phyloP scores from a whole-genome alignment of 306 rosid genomes.

The Glycyrrhiza uralensis region DNA sequence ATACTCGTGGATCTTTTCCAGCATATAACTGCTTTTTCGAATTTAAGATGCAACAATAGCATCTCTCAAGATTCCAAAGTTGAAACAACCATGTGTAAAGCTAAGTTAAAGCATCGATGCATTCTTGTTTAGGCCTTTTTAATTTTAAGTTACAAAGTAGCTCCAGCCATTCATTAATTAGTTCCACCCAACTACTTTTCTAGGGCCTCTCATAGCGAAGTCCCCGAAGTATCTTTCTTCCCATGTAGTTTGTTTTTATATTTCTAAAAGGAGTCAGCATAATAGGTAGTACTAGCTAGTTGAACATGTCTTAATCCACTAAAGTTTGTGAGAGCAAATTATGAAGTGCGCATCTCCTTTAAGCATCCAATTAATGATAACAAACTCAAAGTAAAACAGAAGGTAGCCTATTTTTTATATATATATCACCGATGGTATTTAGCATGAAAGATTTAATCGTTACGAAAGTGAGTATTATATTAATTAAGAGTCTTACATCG shows the following conservation, averaged over 20 bases:
- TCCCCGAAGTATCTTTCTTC: constrained; percentile 18
- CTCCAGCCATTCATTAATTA: constrained; percentile 17
- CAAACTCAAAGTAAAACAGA: constrained; percentile 30
- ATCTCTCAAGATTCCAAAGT: constrained; percentile 32
- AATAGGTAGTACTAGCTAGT: constrained; percentile 4
- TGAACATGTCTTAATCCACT: constrained; percentile 28
- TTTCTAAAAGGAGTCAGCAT: constrained; percentile 22
- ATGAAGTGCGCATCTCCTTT: constrained; percentile 53
- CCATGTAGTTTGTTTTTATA: constrained; percentile 37
- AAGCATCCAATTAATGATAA: constrained; percentile 40
- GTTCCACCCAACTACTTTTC: constrained; percentile 30
- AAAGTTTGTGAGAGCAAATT: constrained; percentile 36
- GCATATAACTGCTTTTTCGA: constrained; percentile 3
- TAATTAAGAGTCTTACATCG: no score
- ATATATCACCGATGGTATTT: no score
- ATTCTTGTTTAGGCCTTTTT: constrained; percentile 27
- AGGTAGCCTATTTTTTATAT: background rate
- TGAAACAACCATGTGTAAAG: constrained; percentile 37
- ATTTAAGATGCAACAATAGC: constrained; percentile 32
- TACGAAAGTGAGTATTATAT: no score
- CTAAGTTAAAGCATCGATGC: constrained; percentile 14
- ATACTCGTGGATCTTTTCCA: constrained; percentile 11
- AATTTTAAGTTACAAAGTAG: constrained; percentile 12
- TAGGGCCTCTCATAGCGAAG: background rate
- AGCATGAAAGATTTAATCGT: no score